A percentile compares a stretch with the other conserved stretches of the same genome.
Evolutionary conservation across 23 red algal genomes (phyloP).

Genomic region (Gracilaria caudata): DNA sequence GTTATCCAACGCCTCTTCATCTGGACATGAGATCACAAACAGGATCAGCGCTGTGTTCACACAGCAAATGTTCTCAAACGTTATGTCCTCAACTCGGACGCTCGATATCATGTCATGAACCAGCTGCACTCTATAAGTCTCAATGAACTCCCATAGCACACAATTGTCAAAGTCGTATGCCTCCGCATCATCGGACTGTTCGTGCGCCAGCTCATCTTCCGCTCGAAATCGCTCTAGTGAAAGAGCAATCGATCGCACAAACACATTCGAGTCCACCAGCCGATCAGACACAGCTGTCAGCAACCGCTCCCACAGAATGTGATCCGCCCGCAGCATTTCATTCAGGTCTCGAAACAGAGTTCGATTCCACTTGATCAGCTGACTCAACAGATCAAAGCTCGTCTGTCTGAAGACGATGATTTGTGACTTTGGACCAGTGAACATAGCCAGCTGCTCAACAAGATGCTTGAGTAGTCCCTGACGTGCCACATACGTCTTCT

Average conservation of each 20-base stretch:
- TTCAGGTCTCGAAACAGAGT: conserved; percentile 59
- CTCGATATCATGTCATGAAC: conserved; percentile 71
- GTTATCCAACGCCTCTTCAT: conserved; percentile 33
- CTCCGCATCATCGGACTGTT: not conserved
- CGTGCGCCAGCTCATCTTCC: conserved; percentile 47
- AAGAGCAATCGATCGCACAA: conserved; percentile 68
- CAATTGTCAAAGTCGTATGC: conserved; percentile 72
- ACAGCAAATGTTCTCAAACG: conserved; percentile 81
- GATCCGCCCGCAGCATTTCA: conserved; percentile 53
- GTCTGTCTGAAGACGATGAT: conserved; percentile 64
- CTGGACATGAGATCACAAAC: conserved; percentile 56
- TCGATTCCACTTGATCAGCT: conserved; percentile 77
- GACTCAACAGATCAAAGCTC: conserved; percentile 79
- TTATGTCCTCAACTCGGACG: conserved; percentile 70
- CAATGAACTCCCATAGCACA: conserved; percentile 67
- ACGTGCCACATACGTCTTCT: conserved; percentile 69
- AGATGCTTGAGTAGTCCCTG: conserved; percentile 58
- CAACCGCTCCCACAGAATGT: conserved; percentile 4
- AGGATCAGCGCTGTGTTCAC: conserved; percentile 78
- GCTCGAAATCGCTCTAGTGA: conserved; percentile 78
- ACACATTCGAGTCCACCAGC: conserved; percentile 85
- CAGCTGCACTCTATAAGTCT: conserved; percentile 61
- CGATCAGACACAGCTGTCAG: conserved; percentile 58
- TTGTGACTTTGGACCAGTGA: conserved; percentile 18
- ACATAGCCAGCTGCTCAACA: conserved; percentile 37